These are phyloP conservation scores for Phytophthora lateralis DNA, from an alignment of 352 stramenopile species.

Conservation along the genomic window DNA sequence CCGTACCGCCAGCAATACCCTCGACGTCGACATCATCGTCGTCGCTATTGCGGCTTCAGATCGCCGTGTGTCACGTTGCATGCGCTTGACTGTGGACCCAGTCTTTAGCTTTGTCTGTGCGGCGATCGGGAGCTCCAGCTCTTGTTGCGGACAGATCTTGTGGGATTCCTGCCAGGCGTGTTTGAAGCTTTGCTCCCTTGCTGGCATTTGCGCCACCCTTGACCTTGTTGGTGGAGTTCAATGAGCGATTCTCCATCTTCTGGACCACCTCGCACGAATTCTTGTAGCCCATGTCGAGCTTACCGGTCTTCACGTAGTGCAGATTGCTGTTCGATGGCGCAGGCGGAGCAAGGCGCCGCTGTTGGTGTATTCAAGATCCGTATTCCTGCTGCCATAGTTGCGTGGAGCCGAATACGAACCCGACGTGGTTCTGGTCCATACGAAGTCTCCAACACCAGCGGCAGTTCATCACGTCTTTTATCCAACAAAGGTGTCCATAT, in stretches of 20 bases:
- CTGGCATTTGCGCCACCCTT: no score
- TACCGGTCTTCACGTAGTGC: slow-evolving; percentile 29
- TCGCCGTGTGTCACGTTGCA: slow-evolving; percentile 62
- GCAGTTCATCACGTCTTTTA: neutral
- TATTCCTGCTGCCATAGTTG: neutral
- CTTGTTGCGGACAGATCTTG: slow-evolving; percentile 30
- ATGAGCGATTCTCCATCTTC: slow-evolving; percentile 23
- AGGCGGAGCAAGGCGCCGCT: slow-evolving; percentile 8
- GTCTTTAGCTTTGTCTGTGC: slow-evolving; percentile 27
- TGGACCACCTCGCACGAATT: slow-evolving; percentile 24
- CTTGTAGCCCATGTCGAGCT: slow-evolving; percentile 37
- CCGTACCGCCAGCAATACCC: slow-evolving; percentile 43
- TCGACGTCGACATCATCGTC: slow-evolving; percentile 34
- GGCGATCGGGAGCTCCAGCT: slow-evolving; percentile 23
- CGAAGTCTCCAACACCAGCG: no score
- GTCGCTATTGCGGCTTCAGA: slow-evolving; percentile 49
- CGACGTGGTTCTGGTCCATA: neutral
- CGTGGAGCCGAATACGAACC: neutral
- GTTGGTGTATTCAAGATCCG: slow-evolving; percentile 33
- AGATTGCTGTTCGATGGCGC: neutral
- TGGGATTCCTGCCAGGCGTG: slow-evolving; percentile 10
- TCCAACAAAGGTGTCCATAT: neutral
- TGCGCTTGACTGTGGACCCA: slow-evolving; percentile 39
- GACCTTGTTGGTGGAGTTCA: slow-evolving; percentile 3
- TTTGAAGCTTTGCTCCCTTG: no score